A percentile compares a stretch with the other conserved stretches of the same genome.
Evolutionary conservation across 768 basidiomycete genomes (phyloP).

Genomic region (Filobasidium floriforme): DNA sequence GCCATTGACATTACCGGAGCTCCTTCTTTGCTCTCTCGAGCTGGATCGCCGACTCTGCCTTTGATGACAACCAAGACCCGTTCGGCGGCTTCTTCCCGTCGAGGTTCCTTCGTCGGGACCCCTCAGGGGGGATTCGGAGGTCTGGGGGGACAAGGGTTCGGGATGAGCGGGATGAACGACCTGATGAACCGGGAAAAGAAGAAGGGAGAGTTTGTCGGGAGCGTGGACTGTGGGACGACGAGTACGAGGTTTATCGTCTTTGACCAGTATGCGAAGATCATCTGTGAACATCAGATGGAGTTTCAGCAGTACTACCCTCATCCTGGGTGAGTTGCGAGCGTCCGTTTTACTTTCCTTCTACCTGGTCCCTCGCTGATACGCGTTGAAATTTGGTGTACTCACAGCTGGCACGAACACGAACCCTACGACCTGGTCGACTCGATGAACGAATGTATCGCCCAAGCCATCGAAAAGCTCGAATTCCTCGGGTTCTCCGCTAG

Average conservation of each 20-base stretch:
- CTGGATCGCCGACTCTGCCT: slow-evolving; percentile 40
- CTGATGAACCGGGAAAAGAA: slow-evolving; percentile 26
- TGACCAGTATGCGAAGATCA: slow-evolving; percentile 73
- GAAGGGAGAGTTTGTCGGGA: slow-evolving; percentile 68
- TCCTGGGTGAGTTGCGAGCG: slow-evolving; percentile 53
- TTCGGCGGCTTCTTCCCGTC: slow-evolving; percentile 9
- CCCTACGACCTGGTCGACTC: slow-evolving; percentile 69
- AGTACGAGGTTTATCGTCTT: slow-evolving; percentile 85
- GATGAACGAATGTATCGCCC: slow-evolving; percentile 66
- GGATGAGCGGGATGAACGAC: slow-evolving; percentile 25
- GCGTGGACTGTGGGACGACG: slow-evolving; percentile 93
- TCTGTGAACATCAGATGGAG: slow-evolving; percentile 82
- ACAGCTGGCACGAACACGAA: slow-evolving; percentile 93
- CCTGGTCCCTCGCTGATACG: too few relatives aligned
- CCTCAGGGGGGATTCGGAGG: slow-evolving; percentile 24
- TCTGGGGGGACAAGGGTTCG: slow-evolving; percentile 23
- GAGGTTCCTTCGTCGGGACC: slow-evolving; percentile 20
- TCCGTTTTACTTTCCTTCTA: too few relatives aligned
- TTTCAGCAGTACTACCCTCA: slow-evolving; percentile 89
- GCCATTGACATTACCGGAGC: slow-evolving; percentile 27
- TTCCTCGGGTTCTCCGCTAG: slow-evolving; percentile 61
- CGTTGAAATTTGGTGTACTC: slow-evolving; percentile 2
- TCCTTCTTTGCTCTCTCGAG: slow-evolving; percentile 38
- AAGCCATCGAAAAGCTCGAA: slow-evolving; percentile 64
- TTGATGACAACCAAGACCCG: slow-evolving; percentile 29